Evolutionary conservation across 2,329 filamentous ascomycete species (phyloP), one percentile per base, ranked within the genome.

Genomic region (Stachybotrys chlorohalonatus): DNA sequence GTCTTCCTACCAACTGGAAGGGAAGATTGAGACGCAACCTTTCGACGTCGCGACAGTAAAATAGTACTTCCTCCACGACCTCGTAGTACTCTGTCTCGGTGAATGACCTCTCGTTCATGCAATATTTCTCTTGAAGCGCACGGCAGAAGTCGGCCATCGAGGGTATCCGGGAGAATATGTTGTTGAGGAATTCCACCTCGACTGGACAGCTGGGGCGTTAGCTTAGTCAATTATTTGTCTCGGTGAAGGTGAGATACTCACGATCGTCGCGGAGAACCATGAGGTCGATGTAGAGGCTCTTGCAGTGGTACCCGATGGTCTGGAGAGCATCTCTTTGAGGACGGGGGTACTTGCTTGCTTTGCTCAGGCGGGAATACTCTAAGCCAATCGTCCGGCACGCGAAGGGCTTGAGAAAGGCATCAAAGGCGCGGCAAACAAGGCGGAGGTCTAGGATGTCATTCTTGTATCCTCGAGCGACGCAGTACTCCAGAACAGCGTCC

Each of bases 241-340:
- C 36, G 5, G 36, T 42, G 36, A 13, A 13, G 36, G 36, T 42
- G 49, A 7, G 45, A 9, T 6, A 59, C 73, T 59, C 66, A 79
- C 78, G 62, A 53, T 79, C 75, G 60, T 81, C 78, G 59, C 78
- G 72, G 45, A 81, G 64, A 15, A 79, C 70, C 75, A 78, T 79
- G 63, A 81, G 65, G 60, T 81, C 78, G 51, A 81, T 68, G 55
- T 75, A 78, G 5, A 81, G 60, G 32, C 75, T 73, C 59, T 73
- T 73, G 68, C 75, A 78, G n/a, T 76, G 66, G 32, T 71, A 68
- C 2, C 75, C 77, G 52, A 78, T 69, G 2, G 71, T 73, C 58
- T 72, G 69, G n/a, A 80, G 62, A 7, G 71, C 72, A 60, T 71
- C 68, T n/a, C 70, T 56, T 52, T 70, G 64, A 1, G 70, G 73